A percentile compares a stretch with the other conserved stretches of the same genome.
Evolutionary conservation across 2,329 filamentous ascomycete species (phyloP).

Genomic region (Albophoma yamanashiensis): DNA sequence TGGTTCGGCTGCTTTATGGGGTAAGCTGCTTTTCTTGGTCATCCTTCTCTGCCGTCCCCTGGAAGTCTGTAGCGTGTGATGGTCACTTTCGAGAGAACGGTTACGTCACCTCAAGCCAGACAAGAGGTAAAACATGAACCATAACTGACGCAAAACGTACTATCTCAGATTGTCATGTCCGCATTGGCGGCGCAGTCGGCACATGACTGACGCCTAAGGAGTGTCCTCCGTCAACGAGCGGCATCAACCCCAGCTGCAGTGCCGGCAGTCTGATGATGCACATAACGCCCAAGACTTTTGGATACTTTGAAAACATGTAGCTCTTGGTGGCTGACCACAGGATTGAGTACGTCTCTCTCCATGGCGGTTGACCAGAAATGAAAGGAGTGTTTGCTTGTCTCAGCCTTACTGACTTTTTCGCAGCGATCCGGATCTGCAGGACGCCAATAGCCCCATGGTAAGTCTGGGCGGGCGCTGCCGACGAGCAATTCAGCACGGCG

Average conservation of each 20-base stretch:
- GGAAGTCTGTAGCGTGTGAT: too few species aligned
- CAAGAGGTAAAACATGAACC: too few species aligned
- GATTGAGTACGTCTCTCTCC: conserved; percentile 6
- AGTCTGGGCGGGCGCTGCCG: too few species aligned
- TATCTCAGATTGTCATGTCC: conserved; percentile 52
- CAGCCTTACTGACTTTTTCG: not conserved
- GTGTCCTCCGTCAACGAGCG: conserved; percentile 36
- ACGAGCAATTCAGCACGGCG: too few species aligned
- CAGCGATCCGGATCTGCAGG: conserved; percentile 13
- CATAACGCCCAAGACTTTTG: conserved; percentile 32
- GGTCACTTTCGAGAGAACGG: too few species aligned
- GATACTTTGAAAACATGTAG: conserved; percentile 46
- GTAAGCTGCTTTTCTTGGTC: too few species aligned
- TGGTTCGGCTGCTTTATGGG: conserved; percentile 33
- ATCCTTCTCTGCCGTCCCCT: too few species aligned
- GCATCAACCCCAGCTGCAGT: conserved; percentile 42
- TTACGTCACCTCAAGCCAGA: too few species aligned
- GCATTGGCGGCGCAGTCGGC: conserved; percentile 59
- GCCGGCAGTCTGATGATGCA: conserved; percentile 46
- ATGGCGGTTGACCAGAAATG: too few species aligned
- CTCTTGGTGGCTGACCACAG: conserved; percentile 61
- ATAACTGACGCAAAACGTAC: too few species aligned
- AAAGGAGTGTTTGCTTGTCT: too few species aligned
- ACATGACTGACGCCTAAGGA: conserved; percentile 51
- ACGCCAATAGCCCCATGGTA: conserved; percentile 47